These are phyloP conservation scores for Elsinoe perseae DNA, from an alignment of 2,329 filamentous ascomycete species.

Conservation along the genomic window DNA sequence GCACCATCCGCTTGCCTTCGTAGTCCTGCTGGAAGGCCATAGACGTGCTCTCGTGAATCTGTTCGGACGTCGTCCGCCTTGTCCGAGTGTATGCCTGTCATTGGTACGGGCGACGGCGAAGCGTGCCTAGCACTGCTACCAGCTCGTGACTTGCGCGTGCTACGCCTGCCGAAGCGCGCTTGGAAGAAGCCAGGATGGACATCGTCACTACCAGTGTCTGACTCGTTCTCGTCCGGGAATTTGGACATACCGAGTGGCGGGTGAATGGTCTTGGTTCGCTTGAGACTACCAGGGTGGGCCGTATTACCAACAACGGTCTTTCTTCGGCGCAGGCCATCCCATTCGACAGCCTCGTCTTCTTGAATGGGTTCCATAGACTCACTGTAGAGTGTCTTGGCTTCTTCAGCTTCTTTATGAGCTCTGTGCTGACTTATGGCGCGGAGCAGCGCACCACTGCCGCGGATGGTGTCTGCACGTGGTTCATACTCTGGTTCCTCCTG, in stretches of 20 bases:
- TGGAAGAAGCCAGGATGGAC: constrained; percentile 45
- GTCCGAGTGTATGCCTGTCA: constrained; percentile 14
- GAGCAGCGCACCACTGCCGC: constrained; percentile 80
- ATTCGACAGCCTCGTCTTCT: constrained; percentile 77
- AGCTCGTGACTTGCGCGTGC: constrained; percentile 5
- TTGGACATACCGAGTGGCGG: constrained; percentile 82
- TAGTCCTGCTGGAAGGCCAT: constrained; percentile 41
- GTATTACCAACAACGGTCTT: constrained; percentile 45
- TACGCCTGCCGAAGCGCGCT: constrained; percentile 22
- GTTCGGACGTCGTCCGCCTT: constrained; percentile 19
- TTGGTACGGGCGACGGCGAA: constrained; percentile 11
- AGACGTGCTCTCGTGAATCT: constrained; percentile 36
- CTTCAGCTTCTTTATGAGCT: constrained; percentile 69
- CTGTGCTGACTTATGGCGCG: constrained; percentile 70
- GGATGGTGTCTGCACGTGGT: constrained; percentile 91
- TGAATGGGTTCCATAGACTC: constrained; percentile 73
- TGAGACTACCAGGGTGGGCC: constrained; percentile 35
- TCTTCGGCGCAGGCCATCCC: constrained; percentile 79
- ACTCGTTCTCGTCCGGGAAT: constrained; percentile 61
- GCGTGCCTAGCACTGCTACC: constrained; percentile 4
- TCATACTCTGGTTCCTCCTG: constrained; percentile 95
- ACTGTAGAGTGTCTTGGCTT: constrained; percentile 68
- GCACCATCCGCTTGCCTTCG: constrained; percentile 44
- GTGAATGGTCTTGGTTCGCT: constrained; percentile 49
- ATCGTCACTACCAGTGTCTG: constrained; percentile 31